Evolutionary conservation across 345 rosid species (phyloP), one percentile per base, ranked within the genome.

Genomic region (Eucalyptus caleyi): DNA sequence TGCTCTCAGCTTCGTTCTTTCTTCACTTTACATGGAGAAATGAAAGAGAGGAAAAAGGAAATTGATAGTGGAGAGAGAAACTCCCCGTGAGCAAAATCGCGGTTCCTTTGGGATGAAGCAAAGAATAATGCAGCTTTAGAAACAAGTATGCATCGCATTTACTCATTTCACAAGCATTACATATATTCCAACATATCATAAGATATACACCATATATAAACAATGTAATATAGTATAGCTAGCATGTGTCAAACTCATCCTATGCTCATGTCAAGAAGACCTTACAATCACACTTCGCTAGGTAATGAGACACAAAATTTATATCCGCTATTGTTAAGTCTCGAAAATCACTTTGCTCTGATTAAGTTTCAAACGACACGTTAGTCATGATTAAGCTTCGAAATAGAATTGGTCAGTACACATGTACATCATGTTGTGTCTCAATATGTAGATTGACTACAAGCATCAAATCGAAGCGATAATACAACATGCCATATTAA

Each of bases 361-460:
- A 32, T 32, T 9, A 1, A 3, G 11, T 32, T 21, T 16, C 4
- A 2, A 67, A 67, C 0, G 3, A 67, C 2, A 8, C 0, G 0
- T 16, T 67, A n/a, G 2, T 19, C 0, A 1, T 0, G 4, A 67
- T 67, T 67, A 67, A 67, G 11, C 23, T 4, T 3, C 3, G 2
- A 67, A 67, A 16, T 32, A 67, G 18, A 67, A 67, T 67, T 16
- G 21, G 23, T 67, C 3, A 9, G 19, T n/a, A 14, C 21, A 67
- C 40, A 16, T 16, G 40, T n/a, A n/a, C 23, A 16, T 67, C 37
- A 67, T n/a, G 77, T 67, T 9, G 5, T 8, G 77, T n/a, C 40
- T 67, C 77, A 67, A 6, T n/a, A 15, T 32, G 40, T 16, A 67
- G 21, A 16, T n/a, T n/a, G 21, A n/a, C 21, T 16, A n/a, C 18